Base-by-base conservation (phyloP, 768 basidiomycete genomes). In the Termitomyces sp. region DNA sequence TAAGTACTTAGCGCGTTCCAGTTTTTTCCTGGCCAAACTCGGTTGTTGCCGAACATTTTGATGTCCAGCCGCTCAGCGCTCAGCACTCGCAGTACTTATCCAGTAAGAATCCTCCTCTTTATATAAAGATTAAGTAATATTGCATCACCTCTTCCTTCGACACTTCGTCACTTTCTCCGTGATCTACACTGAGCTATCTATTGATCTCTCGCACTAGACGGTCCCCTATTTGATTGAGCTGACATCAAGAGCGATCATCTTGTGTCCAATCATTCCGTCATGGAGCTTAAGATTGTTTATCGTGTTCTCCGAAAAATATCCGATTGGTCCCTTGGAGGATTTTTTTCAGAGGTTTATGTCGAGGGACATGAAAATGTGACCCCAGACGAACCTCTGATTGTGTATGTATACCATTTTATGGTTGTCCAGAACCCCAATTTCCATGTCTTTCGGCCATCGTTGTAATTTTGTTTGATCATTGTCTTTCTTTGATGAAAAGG, bases 281-380 rank as follows among this genome's bases (percentile, higher is more conserved):
- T 80, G 81, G 73, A 84, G 60, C 67, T 77, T 36, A 78, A 80
- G 69, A 65, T 83, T 8, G 77, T 81, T 26, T 88, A 90, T 68
- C 77, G 80, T 36, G 67, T 81, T 36, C 72, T 91, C 31, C 81
- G 84, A 34, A 73, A 79, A 56, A 71, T 88, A 13, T 87, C 88
- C 2, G 79, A 81, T 61, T 87, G 82, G 77, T 76, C 81, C 0
- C 66, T 89, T 15, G 70, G 67, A 22, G 80, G 77, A 8, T 92
- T 85, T 74, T 87, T 85, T 68, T 77, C 81, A 9, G 80, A 86
- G 47, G 80, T 84, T 4, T 73, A 79, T 62, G 76, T 89, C 18
- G 74, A 81, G 22, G 83, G 85, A 16, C 67, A 70, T 8, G 79
- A 85, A 58, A 84, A 84, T 65, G 76, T 88, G 6, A 79, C 81